Conservation (phyloP, 2,329 filamentous ascomycete genomes). For the Alternaria incomplexa region DNA sequence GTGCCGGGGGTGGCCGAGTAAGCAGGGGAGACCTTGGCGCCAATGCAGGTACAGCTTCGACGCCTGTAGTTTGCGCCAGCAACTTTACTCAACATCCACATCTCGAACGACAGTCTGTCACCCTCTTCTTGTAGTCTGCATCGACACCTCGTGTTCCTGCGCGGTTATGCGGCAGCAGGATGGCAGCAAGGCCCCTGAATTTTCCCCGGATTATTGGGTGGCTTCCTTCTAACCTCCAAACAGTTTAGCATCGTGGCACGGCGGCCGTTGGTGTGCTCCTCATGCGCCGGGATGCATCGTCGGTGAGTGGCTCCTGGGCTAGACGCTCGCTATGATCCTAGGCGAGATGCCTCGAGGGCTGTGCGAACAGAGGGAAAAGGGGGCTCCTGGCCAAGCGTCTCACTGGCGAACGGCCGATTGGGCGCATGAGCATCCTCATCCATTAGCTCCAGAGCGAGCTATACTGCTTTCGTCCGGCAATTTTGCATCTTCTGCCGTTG, state of each 20-base stretch:
- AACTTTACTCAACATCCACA: constrained; percentile 5
- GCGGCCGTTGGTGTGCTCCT: constrained; percentile 30
- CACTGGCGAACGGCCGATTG: constrained; percentile 29
- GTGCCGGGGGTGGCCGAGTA: constrained; percentile 8
- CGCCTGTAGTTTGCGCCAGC: neutral
- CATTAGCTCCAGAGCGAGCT: constrained; percentile 29
- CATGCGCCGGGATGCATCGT: constrained; percentile 24
- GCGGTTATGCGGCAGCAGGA: neutral
- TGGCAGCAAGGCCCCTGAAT: constrained; percentile 40
- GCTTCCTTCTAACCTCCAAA: constrained; percentile 18
- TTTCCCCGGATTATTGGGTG: constrained; percentile 45
- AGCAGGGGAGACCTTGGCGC: constrained; percentile 2
- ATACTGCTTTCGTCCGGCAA: constrained; percentile 29
- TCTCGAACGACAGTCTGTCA: constrained; percentile 1
- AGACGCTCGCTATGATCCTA: constrained; percentile 14
- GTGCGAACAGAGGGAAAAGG: constrained; percentile 20
- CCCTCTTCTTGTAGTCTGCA: constrained; percentile 7
- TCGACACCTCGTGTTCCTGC: neutral
- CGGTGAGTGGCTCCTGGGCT: constrained; percentile 18
- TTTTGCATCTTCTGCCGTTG: constrained; percentile 43
- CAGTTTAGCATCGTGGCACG: constrained; percentile 27
- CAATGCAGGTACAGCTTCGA: neutral
- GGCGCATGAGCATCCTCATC: constrained; percentile 21
- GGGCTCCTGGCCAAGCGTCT: constrained; percentile 15
- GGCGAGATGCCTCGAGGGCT: constrained; percentile 13